Evolutionary conservation across 768 basidiomycete species (phyloP).

Genomic region (Amylocystis lapponica): DNA sequence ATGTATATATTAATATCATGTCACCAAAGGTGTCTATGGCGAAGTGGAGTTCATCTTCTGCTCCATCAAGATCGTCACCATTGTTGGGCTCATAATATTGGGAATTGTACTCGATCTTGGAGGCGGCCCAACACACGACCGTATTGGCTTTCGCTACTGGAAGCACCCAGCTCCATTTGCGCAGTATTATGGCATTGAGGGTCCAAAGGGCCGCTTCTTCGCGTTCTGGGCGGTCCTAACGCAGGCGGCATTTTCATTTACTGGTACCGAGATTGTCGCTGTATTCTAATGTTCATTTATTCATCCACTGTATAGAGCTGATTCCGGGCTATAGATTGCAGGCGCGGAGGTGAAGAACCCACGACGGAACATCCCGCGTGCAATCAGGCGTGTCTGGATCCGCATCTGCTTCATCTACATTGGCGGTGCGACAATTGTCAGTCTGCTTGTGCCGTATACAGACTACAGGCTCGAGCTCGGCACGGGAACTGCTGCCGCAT

Average conservation of each 20-base stretch:
- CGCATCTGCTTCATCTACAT: slow-evolving; percentile 43
- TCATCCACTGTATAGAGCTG: not conserved
- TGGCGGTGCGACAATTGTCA: slow-evolving; percentile 36
- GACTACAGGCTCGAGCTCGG: slow-evolving; percentile 33
- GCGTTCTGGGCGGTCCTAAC: slow-evolving; percentile 44
- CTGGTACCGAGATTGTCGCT: slow-evolving; percentile 49
- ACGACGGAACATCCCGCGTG: slow-evolving; percentile 31
- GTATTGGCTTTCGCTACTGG: slow-evolving; percentile 42
- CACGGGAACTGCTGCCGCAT: slow-evolving; percentile 33
- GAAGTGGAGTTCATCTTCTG: slow-evolving; percentile 45
- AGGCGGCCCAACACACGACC: slow-evolving; percentile 45
- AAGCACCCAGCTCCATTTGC: slow-evolving; percentile 50
- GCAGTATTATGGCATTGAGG: slow-evolving; percentile 31
- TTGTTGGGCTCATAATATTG: slow-evolving; percentile 37
- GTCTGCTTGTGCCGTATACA: slow-evolving; percentile 42
- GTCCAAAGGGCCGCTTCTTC: slow-evolving; percentile 43
- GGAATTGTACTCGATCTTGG: slow-evolving; percentile 48
- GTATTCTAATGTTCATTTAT: slow-evolving; percentile 12
- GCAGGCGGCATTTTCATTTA: slow-evolving; percentile 52
- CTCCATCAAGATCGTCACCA: slow-evolving; percentile 45
- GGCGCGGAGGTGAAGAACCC: slow-evolving; percentile 46
- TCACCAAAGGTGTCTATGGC: slow-evolving; percentile 31
- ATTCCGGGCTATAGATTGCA: slow-evolving; percentile 23
- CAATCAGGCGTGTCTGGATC: slow-evolving; percentile 38
- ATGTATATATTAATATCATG: not conserved